Evolutionary conservation across 768 basidiomycete species (phyloP), one percentile per base, ranked within the genome.

Genomic region (Zangia roseola): DNA sequence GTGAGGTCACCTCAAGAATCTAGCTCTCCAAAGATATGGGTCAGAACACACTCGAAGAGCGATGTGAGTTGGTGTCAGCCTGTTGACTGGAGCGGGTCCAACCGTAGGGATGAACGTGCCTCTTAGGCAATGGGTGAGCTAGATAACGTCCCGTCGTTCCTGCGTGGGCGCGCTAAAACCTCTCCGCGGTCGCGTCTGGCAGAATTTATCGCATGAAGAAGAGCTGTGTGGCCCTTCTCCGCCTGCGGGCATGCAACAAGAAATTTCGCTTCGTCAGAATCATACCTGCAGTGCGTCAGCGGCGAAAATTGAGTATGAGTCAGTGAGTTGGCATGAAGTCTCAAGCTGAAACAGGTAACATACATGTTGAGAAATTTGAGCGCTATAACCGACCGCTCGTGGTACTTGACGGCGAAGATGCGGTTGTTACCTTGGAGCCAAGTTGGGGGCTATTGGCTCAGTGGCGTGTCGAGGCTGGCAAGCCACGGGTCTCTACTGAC

Each of bases 351-450:
- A 19, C 14, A 13, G 26, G 21, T 16, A 9, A 42, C 44, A 42
- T 30, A 54, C 53, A 3, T 30, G 4, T 54, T 20, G 39, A 54
- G 21, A 7, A 46, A 54, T 12, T 54, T 34, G 3, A 42, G 24
- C 2, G 40, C 36, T 1, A 50, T 50, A 0, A 46, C 5, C 4
- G 40, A 26, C 10, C 19, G 23, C 23, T 54, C n/a, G 16, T 28
- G 13, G 23, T 54, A 42, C n/a, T 54, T 54, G 5, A 12, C 9
- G 5, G 21, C 28, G 4, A 54, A 50, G 13, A 40, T 3, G 7
- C 31, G 17, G 40, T 50, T 54, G 23, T 17, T 23, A 1, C 44
- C 49, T 19, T 14, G 30, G 21, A 10, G n/a, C 43, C 47, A 45
- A 4, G 26, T 9, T 10, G 23, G 13, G 3, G 48, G 48, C 52